Evolutionary conservation across 345 rosid genomes (phyloP).

Genomic region (Corchorus capsularis): DNA sequence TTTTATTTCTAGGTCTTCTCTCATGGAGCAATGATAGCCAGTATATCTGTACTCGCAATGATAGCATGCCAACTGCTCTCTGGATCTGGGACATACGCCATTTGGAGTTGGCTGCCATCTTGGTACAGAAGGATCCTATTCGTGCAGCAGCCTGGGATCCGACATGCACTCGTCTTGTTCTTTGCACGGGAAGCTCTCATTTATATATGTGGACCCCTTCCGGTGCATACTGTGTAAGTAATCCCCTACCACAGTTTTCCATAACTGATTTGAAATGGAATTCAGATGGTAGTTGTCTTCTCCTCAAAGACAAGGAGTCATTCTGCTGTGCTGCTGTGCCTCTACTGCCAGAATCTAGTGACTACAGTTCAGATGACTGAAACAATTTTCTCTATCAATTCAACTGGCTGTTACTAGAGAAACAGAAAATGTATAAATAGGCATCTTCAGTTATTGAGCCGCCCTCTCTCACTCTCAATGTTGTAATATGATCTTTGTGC

Average conservation of each 20-base stretch:
- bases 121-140: constrained; percentile 89
- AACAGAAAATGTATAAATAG: constrained; percentile 14
- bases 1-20: constrained; percentile 59
- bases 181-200: constrained; percentile 91
- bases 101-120: constrained; percentile 86
- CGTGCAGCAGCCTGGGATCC: constrained; percentile 93
- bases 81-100: constrained; percentile 94
- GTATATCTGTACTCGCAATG: constrained; percentile 82
- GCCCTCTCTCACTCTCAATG: not conserved
- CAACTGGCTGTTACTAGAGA: not conserved
- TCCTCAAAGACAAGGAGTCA: constrained; percentile 87
- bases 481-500: constrained; percentile 13
- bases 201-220: constrained; percentile 94
- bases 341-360: constrained; percentile 72
- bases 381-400: not conserved
- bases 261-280: constrained; percentile 89
- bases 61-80: constrained; percentile 83
- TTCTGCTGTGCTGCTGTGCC: constrained; percentile 88
- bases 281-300: constrained; percentile 85
- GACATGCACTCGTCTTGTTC: constrained; percentile 70
- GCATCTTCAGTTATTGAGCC: not conserved
- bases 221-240: constrained; percentile 85
- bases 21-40: constrained; percentile 96
- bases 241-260: constrained; percentile 69
- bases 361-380: constrained; percentile 89